phyloP scores from a whole-genome alignment of 495 filamentous ascomycete species.

The Penicillium canariense region DNA sequence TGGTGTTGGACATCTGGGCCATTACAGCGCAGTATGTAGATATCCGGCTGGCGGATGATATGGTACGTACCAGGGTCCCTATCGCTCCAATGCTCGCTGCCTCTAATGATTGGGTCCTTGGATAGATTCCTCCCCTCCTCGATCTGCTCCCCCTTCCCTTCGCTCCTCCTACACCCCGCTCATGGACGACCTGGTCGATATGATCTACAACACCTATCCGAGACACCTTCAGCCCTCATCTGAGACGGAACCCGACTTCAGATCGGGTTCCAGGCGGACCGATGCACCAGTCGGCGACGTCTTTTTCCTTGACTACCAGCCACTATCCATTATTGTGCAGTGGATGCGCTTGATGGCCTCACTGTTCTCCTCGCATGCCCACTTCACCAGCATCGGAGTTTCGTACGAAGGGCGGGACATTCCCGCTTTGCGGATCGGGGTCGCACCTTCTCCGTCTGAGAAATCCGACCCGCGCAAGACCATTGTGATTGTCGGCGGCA shows the following conservation, averaged over 20 bases:
- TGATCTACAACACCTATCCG: conserved; percentile 76
- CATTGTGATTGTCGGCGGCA: conserved; percentile 78
- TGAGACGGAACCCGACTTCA: conserved; percentile 31
- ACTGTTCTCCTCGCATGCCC: conserved; percentile 79
- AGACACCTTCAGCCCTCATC: conserved; percentile 24
- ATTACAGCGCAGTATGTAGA: conserved; percentile 83
- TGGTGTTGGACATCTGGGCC: conserved; percentile 89
- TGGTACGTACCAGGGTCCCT: conserved; percentile 47
- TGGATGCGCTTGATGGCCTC: conserved; percentile 91
- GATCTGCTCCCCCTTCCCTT: conserved; percentile 75
- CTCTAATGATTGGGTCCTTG: neutral
- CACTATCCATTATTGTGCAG: conserved; percentile 69
- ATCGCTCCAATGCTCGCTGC: conserved; percentile 1
- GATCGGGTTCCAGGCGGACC: conserved; percentile 32
- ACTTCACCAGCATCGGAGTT: conserved; percentile 70
- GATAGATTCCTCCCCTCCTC: conserved; percentile 71
- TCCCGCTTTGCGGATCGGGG: conserved; percentile 74
- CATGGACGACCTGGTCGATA: conserved; percentile 77
- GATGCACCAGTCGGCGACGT: conserved; percentile 51
- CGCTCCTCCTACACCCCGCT: conserved; percentile 69
- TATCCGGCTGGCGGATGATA: conserved; percentile 72
- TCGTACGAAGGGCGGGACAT: conserved; percentile 88
- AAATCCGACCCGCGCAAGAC: conserved; percentile 59
- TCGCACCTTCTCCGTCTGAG: conserved; percentile 45
- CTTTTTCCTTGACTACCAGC: conserved; percentile 88